phyloP scores from a whole-genome alignment of 805 yeast genomes.

The Wickerhamiella brachini region DNA sequence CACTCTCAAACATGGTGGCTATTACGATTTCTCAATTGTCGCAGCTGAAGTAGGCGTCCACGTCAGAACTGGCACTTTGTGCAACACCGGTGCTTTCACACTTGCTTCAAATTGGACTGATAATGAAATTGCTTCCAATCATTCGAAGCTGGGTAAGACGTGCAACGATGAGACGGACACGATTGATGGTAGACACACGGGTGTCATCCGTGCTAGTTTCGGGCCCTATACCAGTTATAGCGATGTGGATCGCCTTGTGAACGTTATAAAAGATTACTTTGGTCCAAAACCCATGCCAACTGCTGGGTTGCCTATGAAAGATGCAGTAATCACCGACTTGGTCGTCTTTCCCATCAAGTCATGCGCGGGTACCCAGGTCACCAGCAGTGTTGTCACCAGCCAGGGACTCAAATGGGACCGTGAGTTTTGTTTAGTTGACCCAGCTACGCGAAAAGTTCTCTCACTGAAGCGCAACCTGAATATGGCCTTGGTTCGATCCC shows the following conservation, averaged over 20 bases:
- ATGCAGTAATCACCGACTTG: slow-evolving; percentile 15
- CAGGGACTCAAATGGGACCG: slow-evolving; percentile 31
- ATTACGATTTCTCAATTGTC: slow-evolving; percentile 27
- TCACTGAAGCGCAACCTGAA: slow-evolving; percentile 24
- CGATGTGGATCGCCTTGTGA: slow-evolving; percentile 25
- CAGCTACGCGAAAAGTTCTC: slow-evolving; percentile 20
- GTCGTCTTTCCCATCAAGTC: slow-evolving; percentile 33
- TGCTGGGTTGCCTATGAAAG: slow-evolving; percentile 11
- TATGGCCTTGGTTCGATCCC: slow-evolving; percentile 28
- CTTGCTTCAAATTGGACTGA: slow-evolving; percentile 20
- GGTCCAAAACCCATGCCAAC: slow-evolving; percentile 6
- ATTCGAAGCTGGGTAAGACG: slow-evolving; percentile 24
- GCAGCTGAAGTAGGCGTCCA: slow-evolving; percentile 23
- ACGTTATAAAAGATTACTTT: slow-evolving; percentile 20
- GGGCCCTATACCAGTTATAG: slow-evolving; percentile 27
- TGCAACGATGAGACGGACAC: slow-evolving; percentile 33
- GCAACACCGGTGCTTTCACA: slow-evolving; percentile 31
- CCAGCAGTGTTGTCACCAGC: slow-evolving; percentile 12
- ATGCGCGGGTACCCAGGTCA: slow-evolving; percentile 26
- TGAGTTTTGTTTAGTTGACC: slow-evolving; percentile 26
- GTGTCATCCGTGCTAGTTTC: slow-evolving; percentile 30
- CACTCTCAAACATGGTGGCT: slow-evolving; percentile 26
- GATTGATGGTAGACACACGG: slow-evolving; percentile 28
- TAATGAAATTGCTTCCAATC: slow-evolving; percentile 21
- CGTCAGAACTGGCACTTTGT: slow-evolving; percentile 31